phyloP scores from a whole-genome alignment of 2,329 filamentous ascomycete species.

The Sporothrix brasiliensis region DNA sequence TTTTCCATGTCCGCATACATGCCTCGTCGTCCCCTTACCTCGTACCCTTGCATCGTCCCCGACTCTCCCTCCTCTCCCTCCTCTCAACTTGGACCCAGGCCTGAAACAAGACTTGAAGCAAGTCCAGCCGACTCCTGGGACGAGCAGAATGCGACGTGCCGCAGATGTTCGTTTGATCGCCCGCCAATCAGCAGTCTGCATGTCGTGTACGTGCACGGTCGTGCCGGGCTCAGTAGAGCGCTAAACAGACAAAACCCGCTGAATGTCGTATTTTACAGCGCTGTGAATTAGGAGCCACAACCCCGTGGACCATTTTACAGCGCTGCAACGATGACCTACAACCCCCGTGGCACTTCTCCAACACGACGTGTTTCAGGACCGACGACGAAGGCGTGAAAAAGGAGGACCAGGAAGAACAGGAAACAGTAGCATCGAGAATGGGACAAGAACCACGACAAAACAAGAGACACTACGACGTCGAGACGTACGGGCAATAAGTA shows the following conservation, averaged over 20 bases:
- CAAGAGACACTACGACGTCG: too few species aligned
- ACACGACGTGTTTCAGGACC: conserved; percentile 22
- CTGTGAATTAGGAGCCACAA: too few species aligned
- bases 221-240: neutral
- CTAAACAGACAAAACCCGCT: neutral
- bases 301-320: neutral
- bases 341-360: conserved; percentile 10
- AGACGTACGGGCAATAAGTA: neutral
- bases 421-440: conserved; percentile 12
- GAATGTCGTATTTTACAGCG: neutral
- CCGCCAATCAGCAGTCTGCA: conserved; percentile 26
- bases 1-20: neutral
- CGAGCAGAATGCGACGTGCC: neutral
- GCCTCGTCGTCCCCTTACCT: neutral
- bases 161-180: conserved; percentile 21
- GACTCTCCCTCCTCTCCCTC: too few species aligned
- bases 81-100: neutral
- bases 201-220: conserved; percentile 22
- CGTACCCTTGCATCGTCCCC: neutral
- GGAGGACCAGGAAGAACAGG: neutral
- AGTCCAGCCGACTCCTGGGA: conserved; percentile 25
- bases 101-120: conserved; percentile 33
- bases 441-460: neutral
- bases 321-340: neutral
- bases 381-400: neutral